Evolutionary conservation across 2,329 filamentous ascomycete genomes (phyloP).

Genomic region (Cordyceps militaris): DNA sequence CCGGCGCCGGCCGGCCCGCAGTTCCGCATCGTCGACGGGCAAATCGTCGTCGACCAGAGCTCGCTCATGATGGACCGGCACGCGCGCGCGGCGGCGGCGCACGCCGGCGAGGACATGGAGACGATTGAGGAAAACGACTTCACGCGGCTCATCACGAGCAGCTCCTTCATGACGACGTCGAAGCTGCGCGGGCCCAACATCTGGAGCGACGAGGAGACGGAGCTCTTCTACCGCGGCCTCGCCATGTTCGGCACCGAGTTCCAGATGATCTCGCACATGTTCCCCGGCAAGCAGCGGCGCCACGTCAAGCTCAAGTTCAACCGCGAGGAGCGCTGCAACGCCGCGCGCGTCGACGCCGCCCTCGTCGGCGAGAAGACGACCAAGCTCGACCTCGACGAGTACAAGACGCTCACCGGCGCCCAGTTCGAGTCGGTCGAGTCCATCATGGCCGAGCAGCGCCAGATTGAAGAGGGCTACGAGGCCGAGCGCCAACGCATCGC

Average conservation of each 20-base stretch:
- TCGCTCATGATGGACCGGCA: constrained; percentile 64
- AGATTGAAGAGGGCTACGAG: constrained; percentile 38
- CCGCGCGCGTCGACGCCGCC: constrained; percentile 54
- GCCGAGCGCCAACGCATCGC: constrained; percentile 35
- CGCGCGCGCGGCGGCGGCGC: constrained; percentile 48
- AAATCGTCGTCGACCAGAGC: constrained; percentile 63
- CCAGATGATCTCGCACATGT: constrained; percentile 69
- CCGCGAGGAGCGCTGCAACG: constrained; percentile 64
- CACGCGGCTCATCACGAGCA: constrained; percentile 61
- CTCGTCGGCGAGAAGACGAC: constrained; percentile 54
- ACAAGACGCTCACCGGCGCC: constrained; percentile 45
- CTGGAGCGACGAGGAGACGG: constrained; percentile 66
- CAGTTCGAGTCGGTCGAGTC: constrained; percentile 49
- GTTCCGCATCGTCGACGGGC: constrained; percentile 61
- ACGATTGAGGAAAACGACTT: constrained; percentile 73
- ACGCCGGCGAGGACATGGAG: constrained; percentile 45
- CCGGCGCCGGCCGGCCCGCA: constrained; percentile 39
- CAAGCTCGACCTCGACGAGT: constrained; percentile 54
- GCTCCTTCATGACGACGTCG: constrained; percentile 55
- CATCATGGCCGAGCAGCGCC: constrained; percentile 49
- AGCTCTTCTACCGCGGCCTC: constrained; percentile 68
- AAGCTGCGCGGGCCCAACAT: constrained; percentile 57
- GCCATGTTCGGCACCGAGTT: constrained; percentile 78
- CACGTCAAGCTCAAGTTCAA: constrained; percentile 80
- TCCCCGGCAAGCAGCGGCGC: constrained; percentile 61